Evolutionary conservation across 1,284 basidiomycete genomes (phyloP), one percentile per base, ranked within the genome.

Genomic region (Cronartium quercuum): DNA sequence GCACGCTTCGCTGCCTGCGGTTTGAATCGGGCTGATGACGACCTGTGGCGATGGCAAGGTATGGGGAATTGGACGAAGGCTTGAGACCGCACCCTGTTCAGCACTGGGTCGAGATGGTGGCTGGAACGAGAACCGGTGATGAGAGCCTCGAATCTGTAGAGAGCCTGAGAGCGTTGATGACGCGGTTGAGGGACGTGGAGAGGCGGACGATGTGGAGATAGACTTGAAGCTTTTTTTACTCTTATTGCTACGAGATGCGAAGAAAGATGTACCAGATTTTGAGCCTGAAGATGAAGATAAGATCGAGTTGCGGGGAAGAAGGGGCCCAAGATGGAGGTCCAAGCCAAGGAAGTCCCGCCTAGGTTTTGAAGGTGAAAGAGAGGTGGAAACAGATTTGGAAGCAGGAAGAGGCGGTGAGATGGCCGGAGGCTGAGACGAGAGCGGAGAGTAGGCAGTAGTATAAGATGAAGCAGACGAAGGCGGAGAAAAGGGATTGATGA

Each of bases 111-210:
- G n/a, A n/a, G 51, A 21, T 21, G 51, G 51, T 55, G 51, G 51
- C 51, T 55, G 51, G 29, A 55, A 55, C 29, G 51, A 55, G 51
- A 55, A 24, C n/a, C 51, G 51, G 51, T 55, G 51, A 55, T 55
- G 51, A 21, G 51, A 55, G 29, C 29, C 29, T 55, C 51, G 51
- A 55, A 55, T 18, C 51, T 24, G n/a, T n/a, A 4, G 51, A 12
- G 51, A 21, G 51, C 51, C 51, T 21, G 51, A 55, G 51, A 55
- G 51, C n/a, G 51, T 55, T n/a, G 51, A 55, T 6, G 51, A 55
- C 6, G 51, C 51, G 29, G 51, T 55, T 24, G 51, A 55, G 51
- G 51, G 51, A 55, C 51, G 51, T 55, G 51, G 51, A 12, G 51
- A 55, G 29, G n/a, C 29, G 29, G 51, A 55, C n/a, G 51, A 9